Percentiles rank a stretch among this genome's conserved stretches.
These are phyloP conservation scores for Pelargonium myrrhifolium DNA, from an alignment of 441 rosid genomes.

Conservation along the genomic window DNA sequence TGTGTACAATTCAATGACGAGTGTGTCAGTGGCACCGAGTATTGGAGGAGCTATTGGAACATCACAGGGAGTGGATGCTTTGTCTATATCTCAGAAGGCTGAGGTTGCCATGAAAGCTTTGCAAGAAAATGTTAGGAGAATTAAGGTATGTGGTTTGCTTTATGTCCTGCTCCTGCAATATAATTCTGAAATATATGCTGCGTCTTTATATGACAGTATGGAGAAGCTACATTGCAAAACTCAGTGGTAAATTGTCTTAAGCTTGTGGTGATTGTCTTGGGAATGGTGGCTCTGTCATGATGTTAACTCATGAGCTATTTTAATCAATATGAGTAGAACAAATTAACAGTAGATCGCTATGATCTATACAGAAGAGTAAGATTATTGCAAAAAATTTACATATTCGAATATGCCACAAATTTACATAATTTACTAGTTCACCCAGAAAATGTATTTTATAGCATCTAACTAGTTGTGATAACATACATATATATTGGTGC, in stretches of 20 bases:
- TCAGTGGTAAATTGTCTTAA: too few relatives aligned
- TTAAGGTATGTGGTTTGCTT: constrained; percentile 44
- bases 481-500: not conserved
- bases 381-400: too few relatives aligned
- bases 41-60: not conserved
- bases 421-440: not conserved
- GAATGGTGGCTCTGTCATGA: too few relatives aligned
- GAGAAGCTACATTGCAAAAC: not conserved
- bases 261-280: too few relatives aligned
- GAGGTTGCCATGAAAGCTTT: constrained; percentile 69
- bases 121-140: constrained; percentile 43
- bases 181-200: not conserved
- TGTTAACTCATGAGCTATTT: too few relatives aligned
- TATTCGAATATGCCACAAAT: too few relatives aligned
- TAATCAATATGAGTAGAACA: too few relatives aligned
- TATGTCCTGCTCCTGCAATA: not conserved
- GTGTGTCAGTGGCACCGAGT: not conserved
- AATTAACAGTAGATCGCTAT: too few relatives aligned
- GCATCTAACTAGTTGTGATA: not conserved
- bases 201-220: not conserved
- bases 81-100: constrained; percentile 43
- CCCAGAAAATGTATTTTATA: not conserved
- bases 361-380: too few relatives aligned
- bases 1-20: too few relatives aligned
- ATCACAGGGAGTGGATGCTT: too few relatives aligned